Base-by-base conservation (phyloP, 208 protist species). In the Acanthamoeba healyi region DNA sequence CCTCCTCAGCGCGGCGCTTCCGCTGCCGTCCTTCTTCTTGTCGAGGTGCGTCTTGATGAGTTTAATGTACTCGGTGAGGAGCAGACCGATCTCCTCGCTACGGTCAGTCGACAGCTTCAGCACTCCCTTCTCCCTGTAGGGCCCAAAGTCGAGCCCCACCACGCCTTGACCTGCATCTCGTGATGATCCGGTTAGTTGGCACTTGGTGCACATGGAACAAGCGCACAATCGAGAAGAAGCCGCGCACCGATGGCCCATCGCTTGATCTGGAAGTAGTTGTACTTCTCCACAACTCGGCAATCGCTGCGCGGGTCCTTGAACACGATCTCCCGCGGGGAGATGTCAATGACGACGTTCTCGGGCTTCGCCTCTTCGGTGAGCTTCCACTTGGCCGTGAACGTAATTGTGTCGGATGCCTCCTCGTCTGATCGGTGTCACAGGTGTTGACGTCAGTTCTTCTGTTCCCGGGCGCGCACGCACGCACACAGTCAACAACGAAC, bases 251-350 rank as follows among this genome's bases (percentile, higher is more conserved):
- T 34, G 19, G 61, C 61, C 72, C 72, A 82, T 6, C 72, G 72
- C 72, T 82, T 82, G 42, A 82, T 82, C 72, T 82, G 72, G n/a
- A 82, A 82, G 72, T 54, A 51, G 42, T 6, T 82, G 42, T 82
- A 82, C 9, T 26, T 6, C 72, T 82, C 72, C 6, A 42, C 6
- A 6, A 82, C 61, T 70, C 61, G 61, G 61, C 6, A 70, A 10
- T 70, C 61, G 61, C n/a, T 70, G 6, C 22, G 61, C n/a, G 61
- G 61, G 29, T 70, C 61, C 61, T 70, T 70, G 61, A 70, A 70
- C 6, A 70, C 61, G 61, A 70, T 70, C 22, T 70, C 26, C 19
- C 61, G 61, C 6, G 61, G 61, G 9, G 61, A 70, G 19, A 70
- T 24, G 29, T 70, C 29, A 5, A 70, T 24, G 26, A 70, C 61